These are phyloP conservation scores for Trichoderma atrobrunneum DNA, from an alignment of 2,329 filamentous ascomycete species.

Conservation along the genomic window DNA sequence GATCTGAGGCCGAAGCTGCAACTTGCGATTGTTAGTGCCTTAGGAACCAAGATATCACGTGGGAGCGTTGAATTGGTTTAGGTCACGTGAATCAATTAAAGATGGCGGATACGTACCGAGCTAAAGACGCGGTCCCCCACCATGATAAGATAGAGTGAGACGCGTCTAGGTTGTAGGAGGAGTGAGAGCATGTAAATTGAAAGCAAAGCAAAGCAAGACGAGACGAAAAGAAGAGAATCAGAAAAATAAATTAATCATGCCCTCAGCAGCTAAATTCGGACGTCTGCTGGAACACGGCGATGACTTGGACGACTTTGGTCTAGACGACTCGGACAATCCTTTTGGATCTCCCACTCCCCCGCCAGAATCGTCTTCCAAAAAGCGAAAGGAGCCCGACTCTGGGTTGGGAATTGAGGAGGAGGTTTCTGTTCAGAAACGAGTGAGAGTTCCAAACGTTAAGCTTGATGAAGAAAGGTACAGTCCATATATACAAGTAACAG, in stretches of 20 bases:
- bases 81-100: slow-evolving; percentile 17
- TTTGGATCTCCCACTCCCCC: slow-evolving; percentile 49
- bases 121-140: slow-evolving; percentile 18
- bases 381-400: slow-evolving; percentile 49
- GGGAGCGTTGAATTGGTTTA: neutral
- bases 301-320: slow-evolving; percentile 74
- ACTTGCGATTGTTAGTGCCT: slow-evolving; percentile 29
- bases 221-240: neutral
- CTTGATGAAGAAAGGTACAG: slow-evolving; percentile 74
- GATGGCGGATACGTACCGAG: neutral
- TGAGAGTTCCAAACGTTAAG: slow-evolving; percentile 71
- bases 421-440: slow-evolving; percentile 75
- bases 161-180: slow-evolving; percentile 19
- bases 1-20: slow-evolving; percentile 30
- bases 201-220: neutral
- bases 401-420: slow-evolving; percentile 81
- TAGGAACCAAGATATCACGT: slow-evolving; percentile 33
- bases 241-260: slow-evolving; percentile 20
- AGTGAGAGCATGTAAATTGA: neutral
- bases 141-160: neutral
- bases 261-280: slow-evolving; percentile 25
- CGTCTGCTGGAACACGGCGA: slow-evolving; percentile 41
- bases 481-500: neutral
- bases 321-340: slow-evolving; percentile 52
- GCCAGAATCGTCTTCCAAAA: slow-evolving; percentile 39